Conservation (phyloP, 176 grass and related monocot species). For the Themeda triandra region DNA sequence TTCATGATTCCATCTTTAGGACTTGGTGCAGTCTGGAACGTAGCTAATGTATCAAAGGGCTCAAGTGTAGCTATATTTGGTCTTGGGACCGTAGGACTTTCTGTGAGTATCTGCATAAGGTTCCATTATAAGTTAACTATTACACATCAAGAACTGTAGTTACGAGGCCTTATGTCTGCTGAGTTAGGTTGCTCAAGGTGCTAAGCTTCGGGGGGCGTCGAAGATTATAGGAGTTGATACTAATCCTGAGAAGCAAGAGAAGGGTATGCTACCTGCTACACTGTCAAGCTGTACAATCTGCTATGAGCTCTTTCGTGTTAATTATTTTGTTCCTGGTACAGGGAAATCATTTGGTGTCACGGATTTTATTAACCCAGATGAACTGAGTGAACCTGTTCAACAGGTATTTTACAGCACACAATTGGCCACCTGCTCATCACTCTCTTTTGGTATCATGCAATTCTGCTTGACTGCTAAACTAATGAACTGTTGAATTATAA, state of each 20-base stretch:
- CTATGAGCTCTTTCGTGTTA: slow-evolving; percentile 6
- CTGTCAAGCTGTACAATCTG: not conserved
- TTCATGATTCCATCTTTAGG: slow-evolving; percentile 40
- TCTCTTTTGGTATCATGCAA: not conserved
- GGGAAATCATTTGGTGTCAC: slow-evolving; percentile 87
- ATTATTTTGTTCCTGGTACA: slow-evolving; percentile 48
- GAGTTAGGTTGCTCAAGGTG: slow-evolving; percentile 87
- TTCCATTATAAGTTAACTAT: slow-evolving; percentile 18
- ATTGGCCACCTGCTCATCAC: not conserved
- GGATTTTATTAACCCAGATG: slow-evolving; percentile 73
- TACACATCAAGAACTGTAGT: not conserved
- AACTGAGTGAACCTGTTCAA: slow-evolving; percentile 74
- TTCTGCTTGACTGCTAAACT: not conserved
- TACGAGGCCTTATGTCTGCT: slow-evolving; percentile 12
- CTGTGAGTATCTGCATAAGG: slow-evolving; percentile 54
- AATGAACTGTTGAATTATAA: slow-evolving; percentile 1
- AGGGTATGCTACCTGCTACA: slow-evolving; percentile 41
- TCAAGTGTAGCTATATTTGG: slow-evolving; percentile 96
- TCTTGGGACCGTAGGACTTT: slow-evolving; percentile 91
- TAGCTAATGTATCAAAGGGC: slow-evolving; percentile 71
- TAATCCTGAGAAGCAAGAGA: slow-evolving; percentile 81
- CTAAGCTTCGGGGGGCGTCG: slow-evolving; percentile 74
- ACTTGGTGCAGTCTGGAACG: slow-evolving; percentile 91
- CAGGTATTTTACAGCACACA: slow-evolving; percentile 53
- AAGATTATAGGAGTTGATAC: slow-evolving; percentile 90